A percentile compares a stretch with the other conserved stretches of the same genome.
Evolutionary conservation across 345 rosid genomes (phyloP).

Genomic region (Dipteronia dyeriana): DNA sequence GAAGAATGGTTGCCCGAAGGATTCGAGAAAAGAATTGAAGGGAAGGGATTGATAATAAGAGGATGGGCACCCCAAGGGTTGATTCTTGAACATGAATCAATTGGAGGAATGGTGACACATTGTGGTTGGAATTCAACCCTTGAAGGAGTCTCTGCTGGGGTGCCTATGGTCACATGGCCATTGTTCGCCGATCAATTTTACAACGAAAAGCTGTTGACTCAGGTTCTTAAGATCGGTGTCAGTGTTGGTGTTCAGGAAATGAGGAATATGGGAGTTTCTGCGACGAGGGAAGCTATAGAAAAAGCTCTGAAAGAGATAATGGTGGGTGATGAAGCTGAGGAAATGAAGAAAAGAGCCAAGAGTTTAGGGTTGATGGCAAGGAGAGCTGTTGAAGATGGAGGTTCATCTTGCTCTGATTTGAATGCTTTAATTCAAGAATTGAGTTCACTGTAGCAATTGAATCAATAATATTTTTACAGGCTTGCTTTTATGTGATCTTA

Average conservation of each 20-base stretch:
- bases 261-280: not conserved
- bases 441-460: not conserved
- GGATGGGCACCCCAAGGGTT: slow-evolving; percentile 29
- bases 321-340: slow-evolving; percentile 25
- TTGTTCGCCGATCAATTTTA: slow-evolving; percentile 24
- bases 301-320: slow-evolving; percentile 21
- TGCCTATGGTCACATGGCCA: slow-evolving; percentile 33
- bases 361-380: slow-evolving; percentile 25
- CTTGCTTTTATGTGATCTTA: too few species aligned
- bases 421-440: slow-evolving; percentile 24
- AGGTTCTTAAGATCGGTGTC: slow-evolving; percentile 10
- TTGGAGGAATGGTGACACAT: slow-evolving; percentile 28
- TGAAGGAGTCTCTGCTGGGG: slow-evolving; percentile 26
- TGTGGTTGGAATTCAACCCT: slow-evolving; percentile 32
- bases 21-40: slow-evolving; percentile 36
- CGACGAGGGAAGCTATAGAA: slow-evolving; percentile 14
- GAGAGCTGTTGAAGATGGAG: slow-evolving; percentile 35
- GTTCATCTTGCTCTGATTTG: slow-evolving; percentile 33
- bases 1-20: slow-evolving; percentile 29
- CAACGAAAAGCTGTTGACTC: slow-evolving; percentile 26
- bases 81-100: slow-evolving; percentile 28
- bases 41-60: slow-evolving; percentile 10
- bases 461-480: too few species aligned
- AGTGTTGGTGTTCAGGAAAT: slow-evolving; percentile 19
- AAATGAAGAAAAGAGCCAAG: not conserved